These are phyloP conservation scores for Amylostereum chailletii DNA, from an alignment of 1,284 basidiomycete species.

Conservation along the genomic window DNA sequence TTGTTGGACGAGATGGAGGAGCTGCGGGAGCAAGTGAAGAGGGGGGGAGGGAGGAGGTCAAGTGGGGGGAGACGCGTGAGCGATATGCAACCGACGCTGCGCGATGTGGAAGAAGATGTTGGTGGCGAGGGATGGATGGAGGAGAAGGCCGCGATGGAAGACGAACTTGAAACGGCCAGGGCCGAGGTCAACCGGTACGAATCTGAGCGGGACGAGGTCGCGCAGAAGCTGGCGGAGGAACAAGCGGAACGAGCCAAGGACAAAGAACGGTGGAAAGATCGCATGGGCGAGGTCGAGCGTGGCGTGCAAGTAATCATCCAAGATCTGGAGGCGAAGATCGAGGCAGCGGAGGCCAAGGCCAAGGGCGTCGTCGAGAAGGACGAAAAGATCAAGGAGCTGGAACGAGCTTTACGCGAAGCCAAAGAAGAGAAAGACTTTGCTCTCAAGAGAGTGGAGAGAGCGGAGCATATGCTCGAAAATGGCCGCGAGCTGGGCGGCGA, in stretches of 20 bases:
- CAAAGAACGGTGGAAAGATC: conserved; percentile 56
- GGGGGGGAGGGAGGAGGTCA: conserved; percentile 17
- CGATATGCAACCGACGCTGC: conserved; percentile 37
- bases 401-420: conserved; percentile 33
- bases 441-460: conserved; percentile 48
- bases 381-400: conserved; percentile 33
- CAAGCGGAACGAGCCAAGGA: conserved; percentile 46
- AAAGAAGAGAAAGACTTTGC: conserved; percentile 49
- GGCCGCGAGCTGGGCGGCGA: conserved; percentile 58
- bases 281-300: conserved; percentile 60
- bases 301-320: conserved; percentile 57
- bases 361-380: conserved; percentile 30
- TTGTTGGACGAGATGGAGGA: conserved; percentile 37
- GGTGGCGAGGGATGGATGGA: conserved; percentile 53
- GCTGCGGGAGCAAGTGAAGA: conserved; percentile 19
- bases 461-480: conserved; percentile 48
- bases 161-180: conserved; percentile 40
- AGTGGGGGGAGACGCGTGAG: conserved; percentile 37
- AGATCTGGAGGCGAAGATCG: conserved; percentile 51
- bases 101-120: conserved; percentile 52
- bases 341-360: conserved; percentile 38
- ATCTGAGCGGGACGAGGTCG: conserved; percentile 32
- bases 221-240: conserved; percentile 38
- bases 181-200: conserved; percentile 29
- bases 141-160: conserved; percentile 44